Evolutionary conservation across 169 alveolate species (phyloP).

Genomic region (Theileria annulata): DNA sequence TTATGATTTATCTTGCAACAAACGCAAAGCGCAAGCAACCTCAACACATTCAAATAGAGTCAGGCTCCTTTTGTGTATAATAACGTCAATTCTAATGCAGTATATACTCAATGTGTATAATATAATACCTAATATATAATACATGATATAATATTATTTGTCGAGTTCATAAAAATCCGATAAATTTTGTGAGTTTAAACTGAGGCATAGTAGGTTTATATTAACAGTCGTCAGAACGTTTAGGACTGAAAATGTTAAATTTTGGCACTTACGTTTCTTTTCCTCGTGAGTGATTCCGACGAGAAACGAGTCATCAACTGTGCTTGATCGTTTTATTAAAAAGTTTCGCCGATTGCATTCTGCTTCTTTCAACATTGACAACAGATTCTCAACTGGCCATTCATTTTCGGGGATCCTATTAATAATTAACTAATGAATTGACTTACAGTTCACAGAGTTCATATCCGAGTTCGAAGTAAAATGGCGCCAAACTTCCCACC

Average conservation of each 20-base stretch:
- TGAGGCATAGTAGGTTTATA: conserved; percentile 30
- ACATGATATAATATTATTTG: neutral
- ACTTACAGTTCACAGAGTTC: conserved; percentile 72
- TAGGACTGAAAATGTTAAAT: conserved; percentile 5
- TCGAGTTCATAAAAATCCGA: conserved; percentile 45
- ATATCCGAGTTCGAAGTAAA: conserved; percentile 74
- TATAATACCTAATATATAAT: too few relatives aligned
- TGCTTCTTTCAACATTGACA: conserved; percentile 67
- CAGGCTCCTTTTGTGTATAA: too few relatives aligned
- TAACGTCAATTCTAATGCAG: too few relatives aligned
- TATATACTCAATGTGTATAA: too few relatives aligned
- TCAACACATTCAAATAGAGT: neutral
- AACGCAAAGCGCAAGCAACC: neutral
- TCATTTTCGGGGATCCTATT: conserved; percentile 76
- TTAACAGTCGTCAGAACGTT: conserved; percentile 42
- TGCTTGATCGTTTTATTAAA: conserved; percentile 53
- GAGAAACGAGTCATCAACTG: conserved; percentile 55
- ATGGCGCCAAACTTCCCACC: conserved; percentile 70
- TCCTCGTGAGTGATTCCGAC: conserved; percentile 60
- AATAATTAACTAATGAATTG: neutral
- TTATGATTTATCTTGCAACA: neutral
- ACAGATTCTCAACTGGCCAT: conserved; percentile 82
- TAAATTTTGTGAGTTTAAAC: neutral
- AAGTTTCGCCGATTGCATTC: conserved; percentile 71
- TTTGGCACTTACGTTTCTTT: conserved; percentile 31